Evolutionary conservation across 345 rosid genomes (phyloP).

Genomic region (Jatropha curcas): DNA sequence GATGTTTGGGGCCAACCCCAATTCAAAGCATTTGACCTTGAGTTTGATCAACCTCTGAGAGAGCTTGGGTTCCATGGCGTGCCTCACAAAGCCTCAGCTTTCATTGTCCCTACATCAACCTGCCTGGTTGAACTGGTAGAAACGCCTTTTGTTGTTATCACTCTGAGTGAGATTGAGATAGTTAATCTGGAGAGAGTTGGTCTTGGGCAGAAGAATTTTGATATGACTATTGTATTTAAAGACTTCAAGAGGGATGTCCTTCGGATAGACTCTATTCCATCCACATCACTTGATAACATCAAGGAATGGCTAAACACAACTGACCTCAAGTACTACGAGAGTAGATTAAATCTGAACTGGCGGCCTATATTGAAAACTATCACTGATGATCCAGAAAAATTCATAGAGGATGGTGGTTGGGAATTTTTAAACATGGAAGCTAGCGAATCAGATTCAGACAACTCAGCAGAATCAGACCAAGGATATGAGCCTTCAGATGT

Average conservation of each 20-base stretch:
- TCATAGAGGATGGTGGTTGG: slow-evolving; percentile 88
- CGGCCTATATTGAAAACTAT: slow-evolving; percentile 84
- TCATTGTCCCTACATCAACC: slow-evolving; percentile 85
- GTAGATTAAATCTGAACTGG: slow-evolving; percentile 93
- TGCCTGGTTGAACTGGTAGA: slow-evolving; percentile 90
- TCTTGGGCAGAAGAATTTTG: slow-evolving; percentile 90
- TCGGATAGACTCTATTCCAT: slow-evolving; percentile 77
- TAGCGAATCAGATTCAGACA: slow-evolving; percentile 81
- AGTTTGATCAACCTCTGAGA: slow-evolving; percentile 93
- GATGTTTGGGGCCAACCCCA: slow-evolving; percentile 90
- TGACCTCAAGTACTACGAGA: slow-evolving; percentile 88
- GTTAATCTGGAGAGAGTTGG: slow-evolving; percentile 95
- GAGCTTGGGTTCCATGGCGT: slow-evolving; percentile 97
- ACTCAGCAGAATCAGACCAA: slow-evolving; percentile 80
- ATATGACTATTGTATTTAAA: slow-evolving; percentile 87
- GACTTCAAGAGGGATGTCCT: slow-evolving; percentile 91
- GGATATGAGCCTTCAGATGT: slow-evolving; percentile 87
- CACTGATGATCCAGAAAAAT: slow-evolving; percentile 87
- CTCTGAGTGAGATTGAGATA: slow-evolving; percentile 89
- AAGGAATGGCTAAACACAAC: slow-evolving; percentile 96
- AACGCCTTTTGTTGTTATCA: slow-evolving; percentile 79
- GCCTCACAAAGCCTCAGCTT: slow-evolving; percentile 71
- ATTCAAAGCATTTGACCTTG: slow-evolving; percentile 74
- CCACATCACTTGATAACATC: slow-evolving; percentile 77
- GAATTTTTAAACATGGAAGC: slow-evolving; percentile 87